Percentiles rank a stretch among this genome's conserved stretches.
phyloP scores from a whole-genome alignment of 2,329 filamentous ascomycete genomes.

The Aspergillus terreus region DNA sequence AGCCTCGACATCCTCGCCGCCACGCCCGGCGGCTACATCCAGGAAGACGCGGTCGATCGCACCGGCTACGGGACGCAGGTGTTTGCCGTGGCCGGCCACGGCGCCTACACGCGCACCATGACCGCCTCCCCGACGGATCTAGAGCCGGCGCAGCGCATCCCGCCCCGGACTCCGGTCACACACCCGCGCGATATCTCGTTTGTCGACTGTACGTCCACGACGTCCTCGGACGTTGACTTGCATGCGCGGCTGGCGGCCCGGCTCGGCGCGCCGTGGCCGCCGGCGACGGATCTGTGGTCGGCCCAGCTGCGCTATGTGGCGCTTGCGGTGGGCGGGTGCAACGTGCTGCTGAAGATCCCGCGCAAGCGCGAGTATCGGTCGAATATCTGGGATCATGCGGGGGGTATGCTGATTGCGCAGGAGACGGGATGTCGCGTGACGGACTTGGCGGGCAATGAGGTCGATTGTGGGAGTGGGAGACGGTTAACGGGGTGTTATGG shows the following conservation, averaged over 20 bases:
- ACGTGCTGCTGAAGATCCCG: conserved; percentile 49
- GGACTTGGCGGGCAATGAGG: conserved; percentile 48
- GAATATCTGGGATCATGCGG: conserved; percentile 55
- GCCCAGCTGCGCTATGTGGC: conserved; percentile 54
- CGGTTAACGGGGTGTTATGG: conserved; percentile 38
- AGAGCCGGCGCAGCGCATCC: conserved; percentile 29
- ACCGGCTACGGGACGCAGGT: conserved; percentile 49
- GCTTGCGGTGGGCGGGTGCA: conserved; percentile 48
- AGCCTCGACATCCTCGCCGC: conserved; percentile 23
- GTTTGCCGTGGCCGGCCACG: conserved; percentile 47
- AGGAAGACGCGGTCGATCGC: conserved; percentile 41
- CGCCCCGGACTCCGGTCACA: conserved; percentile 21
- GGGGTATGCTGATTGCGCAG: conserved; percentile 49
- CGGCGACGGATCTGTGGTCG: conserved; percentile 48
- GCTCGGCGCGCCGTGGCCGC: conserved; percentile 45
- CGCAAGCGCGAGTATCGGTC: conserved; percentile 42
- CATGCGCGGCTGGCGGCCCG: conserved; percentile 36
- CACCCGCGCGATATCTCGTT: conserved; percentile 38
- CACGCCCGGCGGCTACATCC: conserved; percentile 10
- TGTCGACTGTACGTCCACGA: conserved; percentile 40
- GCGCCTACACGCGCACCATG: conserved; percentile 39
- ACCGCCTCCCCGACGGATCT: conserved; percentile 23
- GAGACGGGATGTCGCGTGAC: conserved; percentile 51
- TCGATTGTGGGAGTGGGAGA: conserved; percentile 47
- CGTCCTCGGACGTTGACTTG: conserved; percentile 37